Percentiles rank a stretch among this genome's conserved stretches.
Evolutionary conservation across 441 rosid species (phyloP).

Genomic region (Melastoma candidum): DNA sequence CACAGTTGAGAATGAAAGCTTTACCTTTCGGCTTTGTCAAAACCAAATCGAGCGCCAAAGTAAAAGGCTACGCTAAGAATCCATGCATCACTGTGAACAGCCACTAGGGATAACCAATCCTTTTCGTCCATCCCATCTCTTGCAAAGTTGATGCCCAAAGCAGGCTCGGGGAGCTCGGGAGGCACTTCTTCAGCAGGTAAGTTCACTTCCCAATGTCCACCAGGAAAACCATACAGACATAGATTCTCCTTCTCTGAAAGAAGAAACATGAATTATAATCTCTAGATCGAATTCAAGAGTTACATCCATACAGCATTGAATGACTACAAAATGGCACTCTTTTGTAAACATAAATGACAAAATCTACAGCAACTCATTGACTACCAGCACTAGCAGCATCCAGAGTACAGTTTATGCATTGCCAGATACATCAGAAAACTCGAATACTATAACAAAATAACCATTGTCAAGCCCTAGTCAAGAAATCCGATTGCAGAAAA

Average conservation of each 20-base stretch:
- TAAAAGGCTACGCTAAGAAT: constrained; percentile 9
- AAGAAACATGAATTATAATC: no score
- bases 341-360: no score
- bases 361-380: no score
- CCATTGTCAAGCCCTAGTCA: no score
- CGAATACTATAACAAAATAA: no score
- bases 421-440: no score
- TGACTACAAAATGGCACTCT: no score
- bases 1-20: not conserved
- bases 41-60: constrained; percentile 15
- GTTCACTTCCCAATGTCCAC: constrained; percentile 12
- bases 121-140: constrained; percentile 16
- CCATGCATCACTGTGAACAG: constrained; percentile 13
- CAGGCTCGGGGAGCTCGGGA: constrained; percentile 14
- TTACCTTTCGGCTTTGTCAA: constrained; percentile 13
- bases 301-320: no score
- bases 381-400: no score
- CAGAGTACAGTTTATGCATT: no score
- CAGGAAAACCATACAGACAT: constrained; percentile 11
- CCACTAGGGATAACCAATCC: constrained; percentile 11
- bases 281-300: no score
- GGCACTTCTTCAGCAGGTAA: constrained; percentile 11
- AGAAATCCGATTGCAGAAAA: no score
- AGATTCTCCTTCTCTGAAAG: constrained; percentile 15
- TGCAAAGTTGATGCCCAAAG: constrained; percentile 14